These are phyloP conservation scores for thale cress (Arabidopsis thaliana) DNA, from an alignment of 345 rosid species.

Conservation along the genomic window TAIR10.1 NC_003074.8:17257501-17258000, in stretches of 20 bases:
- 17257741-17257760: slow-evolving; percentile 59
- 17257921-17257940: slow-evolving; percentile 41
- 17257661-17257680: slow-evolving; percentile 56
- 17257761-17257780: slow-evolving; percentile 46
- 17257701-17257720: slow-evolving; percentile 8
- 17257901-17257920: slow-evolving; percentile 54
- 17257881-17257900: slow-evolving; percentile 23
- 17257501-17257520: neutral
- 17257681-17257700: slow-evolving; percentile 47
- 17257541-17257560: slow-evolving; percentile 59
- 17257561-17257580: slow-evolving; percentile 47
- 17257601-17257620: neutral
- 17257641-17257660: slow-evolving; percentile 62
- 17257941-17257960: slow-evolving; percentile 47
- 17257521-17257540: slow-evolving; percentile 43
- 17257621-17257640: slow-evolving; percentile 51
- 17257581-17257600: slow-evolving; percentile 35
- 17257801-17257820: slow-evolving; percentile 49
- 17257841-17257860: neutral
- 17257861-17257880: neutral
- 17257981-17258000: slow-evolving; percentile 33
- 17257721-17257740: slow-evolving; percentile 63
- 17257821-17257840: slow-evolving; percentile 3
- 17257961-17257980: slow-evolving; percentile 27
- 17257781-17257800: slow-evolving; percentile 53